Conservation (phyloP, 225 moss, liverwort and hornwort genomes). For the Marchantia polymorpha region DNA sequence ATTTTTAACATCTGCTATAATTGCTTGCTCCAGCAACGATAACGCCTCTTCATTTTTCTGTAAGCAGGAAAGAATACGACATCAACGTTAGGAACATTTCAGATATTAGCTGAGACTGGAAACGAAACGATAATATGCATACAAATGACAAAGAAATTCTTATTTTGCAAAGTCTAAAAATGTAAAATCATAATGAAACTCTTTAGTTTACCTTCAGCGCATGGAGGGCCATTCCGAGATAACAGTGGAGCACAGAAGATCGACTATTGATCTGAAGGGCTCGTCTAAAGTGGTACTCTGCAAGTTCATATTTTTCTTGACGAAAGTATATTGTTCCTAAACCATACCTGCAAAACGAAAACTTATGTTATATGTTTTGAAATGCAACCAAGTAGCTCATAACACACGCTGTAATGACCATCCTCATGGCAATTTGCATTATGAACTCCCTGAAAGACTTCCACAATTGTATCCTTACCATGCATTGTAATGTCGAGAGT, state of each 20-base stretch:
- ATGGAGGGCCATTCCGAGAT: conserved; percentile 97
- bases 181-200: background rate
- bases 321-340: conserved; percentile 98
- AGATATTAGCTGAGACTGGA: background rate
- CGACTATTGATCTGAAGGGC: conserved; percentile 80
- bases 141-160: background rate
- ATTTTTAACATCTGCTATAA: conserved; percentile 82
- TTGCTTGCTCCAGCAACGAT: conserved; percentile 83
- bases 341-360: conserved; percentile 57
- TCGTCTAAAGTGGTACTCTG: conserved; percentile 93
- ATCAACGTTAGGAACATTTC: too few relatives aligned
- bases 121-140: background rate
- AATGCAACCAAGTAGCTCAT: background rate
- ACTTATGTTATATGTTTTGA: background rate
- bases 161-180: background rate
- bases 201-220: conserved; percentile 56
- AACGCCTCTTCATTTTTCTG: conserved; percentile 84
- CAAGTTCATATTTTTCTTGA: conserved; percentile 96
- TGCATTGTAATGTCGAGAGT: conserved; percentile 92
- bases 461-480: conserved; percentile 41
- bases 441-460: background rate
- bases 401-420: background rate
- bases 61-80: background rate
- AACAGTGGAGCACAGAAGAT: conserved; percentile 98
- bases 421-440: background rate